Base-by-base conservation (phyloP, 306 rosid genomes). In the Cicer pinnatifidum region DNA sequence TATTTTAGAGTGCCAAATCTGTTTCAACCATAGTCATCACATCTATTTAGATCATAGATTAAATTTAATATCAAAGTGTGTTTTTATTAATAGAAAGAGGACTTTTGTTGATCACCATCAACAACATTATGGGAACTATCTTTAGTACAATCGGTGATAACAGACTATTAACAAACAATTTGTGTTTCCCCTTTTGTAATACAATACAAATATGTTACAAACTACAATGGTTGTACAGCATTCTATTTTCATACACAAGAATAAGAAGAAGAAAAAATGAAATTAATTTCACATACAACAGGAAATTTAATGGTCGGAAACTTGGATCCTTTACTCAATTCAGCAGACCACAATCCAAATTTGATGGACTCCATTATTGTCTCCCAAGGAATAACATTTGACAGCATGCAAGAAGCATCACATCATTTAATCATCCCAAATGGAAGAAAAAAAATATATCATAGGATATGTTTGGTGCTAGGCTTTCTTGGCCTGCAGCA, bases 401-500 rank as follows among this genome's bases (percentile, higher is more conserved):
- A 52, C 13, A 33, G 40, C 7, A 19, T 44, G 72, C 78, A 56
- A 11, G 83, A 68, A 54, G 79, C 67, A 75, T 63, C 71, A 19
- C 46, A 69, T 63, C 48, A 69, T 72, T 72, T 17, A 71, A 69
- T 52, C 79, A 70, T 76, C 6, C 47, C 69, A 11, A 53, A 52
- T 13, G 20, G 2, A 63, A 73, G 71, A 67, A 43, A 44, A 44
- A 44, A 66, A 10, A 19, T 12, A 28, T 28, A 65, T 64, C 45
- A 52, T 19, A 28, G 59, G 58, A 20, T 59, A 23, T 46, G 40
- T 65, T 74, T 74, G 63, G n/a, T 48, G 85, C 79, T 82, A 94
- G 43, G 89, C 13, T 79, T 88, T 89, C 80, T 89, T 91, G 76
- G 97, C 92, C 98, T 91, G 92, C 82, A 81, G 73, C 37, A 84